Percentiles rank a stretch among this genome's conserved stretches.
These are phyloP conservation scores for Backusella parvicylindrica DNA, from an alignment of 192 early-diverging fungal species.

Conservation along the genomic window DNA sequence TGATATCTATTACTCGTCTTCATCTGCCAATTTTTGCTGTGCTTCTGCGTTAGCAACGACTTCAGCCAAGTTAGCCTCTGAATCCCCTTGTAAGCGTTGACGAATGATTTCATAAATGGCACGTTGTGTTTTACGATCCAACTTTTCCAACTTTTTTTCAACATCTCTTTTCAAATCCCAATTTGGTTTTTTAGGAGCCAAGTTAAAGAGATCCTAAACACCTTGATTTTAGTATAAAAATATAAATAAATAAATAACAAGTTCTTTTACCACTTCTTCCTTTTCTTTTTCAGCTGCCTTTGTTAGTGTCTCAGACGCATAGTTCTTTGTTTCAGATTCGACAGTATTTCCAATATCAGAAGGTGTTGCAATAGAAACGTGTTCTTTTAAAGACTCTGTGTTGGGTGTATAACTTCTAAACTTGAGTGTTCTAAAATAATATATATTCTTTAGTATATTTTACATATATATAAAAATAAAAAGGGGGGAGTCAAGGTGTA, in stretches of 20 bases:
- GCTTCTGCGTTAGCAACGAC: conserved; percentile 35
- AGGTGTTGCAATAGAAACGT: conserved; percentile 41
- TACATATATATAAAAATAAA: no score
- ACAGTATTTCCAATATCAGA: conserved; percentile 47
- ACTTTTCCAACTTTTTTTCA: conserved; percentile 66
- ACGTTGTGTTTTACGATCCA: conserved; percentile 68
- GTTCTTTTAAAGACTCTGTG: conserved; percentile 41
- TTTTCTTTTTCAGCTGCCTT: conserved; percentile 54
- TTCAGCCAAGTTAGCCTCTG: conserved; percentile 34
- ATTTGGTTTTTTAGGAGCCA: conserved; percentile 86
- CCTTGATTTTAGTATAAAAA: neutral
- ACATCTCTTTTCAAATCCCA: conserved; percentile 91
- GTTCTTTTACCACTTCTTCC: conserved; percentile 52
- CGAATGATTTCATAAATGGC: conserved; percentile 79
- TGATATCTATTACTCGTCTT: neutral
- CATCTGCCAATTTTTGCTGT: conserved; percentile 24
- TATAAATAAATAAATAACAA: neutral
- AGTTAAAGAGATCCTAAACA: conserved; percentile 66
- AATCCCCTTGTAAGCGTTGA: conserved; percentile 27
- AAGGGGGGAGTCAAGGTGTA: no score
- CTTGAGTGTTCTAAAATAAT: conserved; percentile 31
- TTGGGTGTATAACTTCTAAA: conserved; percentile 56
- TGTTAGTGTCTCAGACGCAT: conserved; percentile 47
- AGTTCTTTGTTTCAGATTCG: conserved; percentile 49
- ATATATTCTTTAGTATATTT: no score